These are phyloP conservation scores for Solanum microdontum DNA, from an alignment of 257 asterid species.

Conservation along the genomic window DNA sequence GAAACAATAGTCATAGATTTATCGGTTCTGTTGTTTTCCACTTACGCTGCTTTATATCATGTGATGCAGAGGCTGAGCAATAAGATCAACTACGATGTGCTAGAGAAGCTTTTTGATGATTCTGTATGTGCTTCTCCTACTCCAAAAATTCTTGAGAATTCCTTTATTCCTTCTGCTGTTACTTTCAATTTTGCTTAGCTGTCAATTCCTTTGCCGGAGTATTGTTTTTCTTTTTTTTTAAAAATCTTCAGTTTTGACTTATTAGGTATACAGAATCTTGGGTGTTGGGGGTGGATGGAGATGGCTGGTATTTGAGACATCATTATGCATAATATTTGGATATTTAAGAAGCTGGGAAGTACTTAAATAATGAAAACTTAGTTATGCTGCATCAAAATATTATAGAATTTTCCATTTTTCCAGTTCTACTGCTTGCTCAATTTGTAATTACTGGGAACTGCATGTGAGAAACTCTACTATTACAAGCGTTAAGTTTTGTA, in stretches of 20 bases:
- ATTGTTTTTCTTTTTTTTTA: background rate
- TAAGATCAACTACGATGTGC: conserved; percentile 36
- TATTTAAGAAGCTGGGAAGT: background rate
- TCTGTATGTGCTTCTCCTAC: conserved; percentile 33
- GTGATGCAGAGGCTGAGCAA: conserved; percentile 43
- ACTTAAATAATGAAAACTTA: background rate
- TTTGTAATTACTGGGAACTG: background rate
- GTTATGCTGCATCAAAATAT: background rate
- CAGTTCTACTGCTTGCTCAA: background rate
- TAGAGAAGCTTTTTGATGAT: conserved; percentile 43
- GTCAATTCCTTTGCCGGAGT: background rate
- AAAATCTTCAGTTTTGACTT: background rate
- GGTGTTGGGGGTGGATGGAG: background rate
- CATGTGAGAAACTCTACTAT: background rate
- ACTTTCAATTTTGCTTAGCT: background rate
- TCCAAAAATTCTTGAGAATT: background rate
- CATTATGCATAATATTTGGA: background rate
- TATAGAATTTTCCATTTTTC: background rate
- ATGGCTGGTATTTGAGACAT: background rate
- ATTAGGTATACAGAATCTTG: background rate
- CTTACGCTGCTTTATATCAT: conserved; percentile 1
- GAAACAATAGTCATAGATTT: background rate
- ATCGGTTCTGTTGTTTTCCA: background rate
- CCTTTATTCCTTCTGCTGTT: background rate
- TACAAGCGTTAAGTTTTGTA: background rate